Percentiles rank a stretch among this genome's conserved stretches.
phyloP scores from a whole-genome alignment of 169 alveolate genomes.

The Plasmodium vivax region DNA sequence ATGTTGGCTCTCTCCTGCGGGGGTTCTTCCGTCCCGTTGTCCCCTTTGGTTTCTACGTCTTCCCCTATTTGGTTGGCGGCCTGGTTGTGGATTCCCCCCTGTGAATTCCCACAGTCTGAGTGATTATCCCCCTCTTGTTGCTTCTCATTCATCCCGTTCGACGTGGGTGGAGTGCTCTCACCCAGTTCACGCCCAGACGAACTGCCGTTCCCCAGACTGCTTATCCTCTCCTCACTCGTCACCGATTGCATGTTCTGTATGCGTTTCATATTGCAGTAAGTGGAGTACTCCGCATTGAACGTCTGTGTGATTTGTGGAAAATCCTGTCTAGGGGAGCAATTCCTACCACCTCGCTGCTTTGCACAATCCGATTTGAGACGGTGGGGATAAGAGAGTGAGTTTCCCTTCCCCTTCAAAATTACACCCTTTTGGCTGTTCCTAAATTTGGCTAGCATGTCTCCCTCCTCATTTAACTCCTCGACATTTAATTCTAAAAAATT shows the following conservation, averaged over 20 bases:
- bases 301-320: neutral
- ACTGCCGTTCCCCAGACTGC: neutral
- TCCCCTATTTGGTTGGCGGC: neutral
- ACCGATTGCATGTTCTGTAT: neutral
- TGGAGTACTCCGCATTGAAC: slow-evolving; percentile 3
- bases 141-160: neutral
- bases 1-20: neutral
- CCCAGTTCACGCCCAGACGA: neutral
- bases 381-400: neutral
- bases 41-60: neutral
- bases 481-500: neutral
- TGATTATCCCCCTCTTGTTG: neutral
- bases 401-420: neutral
- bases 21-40: neutral
- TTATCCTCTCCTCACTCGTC: neutral
- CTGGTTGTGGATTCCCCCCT: neutral
- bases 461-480: slow-evolving; percentile 11
- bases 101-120: neutral
- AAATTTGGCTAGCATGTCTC: neutral
- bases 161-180: neutral
- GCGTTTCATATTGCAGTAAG: slow-evolving; percentile 16
- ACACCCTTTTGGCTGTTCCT: neutral
- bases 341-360: neutral
- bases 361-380: neutral
- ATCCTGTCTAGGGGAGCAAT: neutral